Conservation (phyloP, 2,329 filamentous ascomycete species). For the Pseudocercospora cruenta region DNA sequence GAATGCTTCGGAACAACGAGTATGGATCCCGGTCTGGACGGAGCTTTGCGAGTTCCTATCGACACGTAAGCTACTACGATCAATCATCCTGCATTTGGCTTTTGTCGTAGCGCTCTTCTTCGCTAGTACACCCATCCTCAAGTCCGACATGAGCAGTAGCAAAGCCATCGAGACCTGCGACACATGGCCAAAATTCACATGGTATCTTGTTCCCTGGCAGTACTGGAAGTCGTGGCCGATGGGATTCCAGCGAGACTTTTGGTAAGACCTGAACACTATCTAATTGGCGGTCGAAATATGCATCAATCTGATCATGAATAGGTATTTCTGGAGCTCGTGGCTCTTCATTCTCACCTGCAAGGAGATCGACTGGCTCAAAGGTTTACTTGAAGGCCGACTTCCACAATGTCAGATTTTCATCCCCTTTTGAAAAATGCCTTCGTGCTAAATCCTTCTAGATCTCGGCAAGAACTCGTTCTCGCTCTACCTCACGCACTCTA, state of each 20-base stretch:
- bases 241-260: conserved; percentile 12
- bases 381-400: conserved; percentile 22
- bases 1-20: conserved; percentile 42
- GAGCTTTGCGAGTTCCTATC: conserved; percentile 7
- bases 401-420: conserved; percentile 21
- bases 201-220: conserved; percentile 11
- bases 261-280: conserved; percentile 2
- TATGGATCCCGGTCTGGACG: conserved; percentile 22
- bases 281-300: neutral
- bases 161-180: conserved; percentile 11
- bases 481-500: conserved; percentile 66
- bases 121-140: conserved; percentile 15
- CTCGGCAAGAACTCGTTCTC: conserved; percentile 64
- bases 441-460: conserved; percentile 33
- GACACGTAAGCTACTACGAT: conserved; percentile 5
- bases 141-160: neutral
- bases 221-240: conserved; percentile 10
- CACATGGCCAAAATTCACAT: conserved; percentile 12
- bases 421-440: neutral
- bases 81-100: conserved; percentile 18
- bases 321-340: conserved; percentile 62
- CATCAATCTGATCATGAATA: conserved; percentile 20
- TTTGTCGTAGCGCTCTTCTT: conserved; percentile 22
- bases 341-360: conserved; percentile 19
- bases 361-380: conserved; percentile 27